Base-by-base conservation (phyloP, 805 yeast species). In the Saccharomycopsis synnaedendra region DNA sequence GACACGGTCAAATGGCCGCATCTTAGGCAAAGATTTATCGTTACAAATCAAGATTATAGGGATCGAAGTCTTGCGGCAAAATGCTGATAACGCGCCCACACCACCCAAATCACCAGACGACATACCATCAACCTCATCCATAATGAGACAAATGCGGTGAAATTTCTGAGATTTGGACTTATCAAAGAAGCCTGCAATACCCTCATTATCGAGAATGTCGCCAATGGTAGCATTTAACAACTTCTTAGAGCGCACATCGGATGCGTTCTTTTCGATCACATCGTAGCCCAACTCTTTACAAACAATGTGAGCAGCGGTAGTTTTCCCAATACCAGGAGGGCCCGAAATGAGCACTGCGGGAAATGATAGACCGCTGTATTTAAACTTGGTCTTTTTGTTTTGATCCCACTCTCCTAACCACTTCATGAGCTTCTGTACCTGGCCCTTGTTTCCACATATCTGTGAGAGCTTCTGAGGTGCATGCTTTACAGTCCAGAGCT, bases 101-200 rank as follows among this genome's bases (percentile, higher is more conserved):
- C 99, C 99, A 52, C 99, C 99, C 57, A 93, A 82, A 64, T 93
- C 99, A 54, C 99, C 99, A 60, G 94, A 88, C 39, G 96, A 86
- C 97, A 93, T 93, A 56, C 99, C 99, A 63, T 93, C 99, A 32
- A 93, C 97, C 67, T 93, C 99, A 66, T 93, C 99, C 97, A 93
- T 88, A 54, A 93, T 83, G 42, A 93, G 71, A 47, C 88, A 86
- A 56, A 90, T 80, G 51, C 75, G 80, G 4, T 37, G 32, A 45
- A 74, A 72, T 43, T 74, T 69, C 55, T 76, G 74, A 11, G 50
- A 55, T 5, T 47, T 53, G 28, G 63, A 65, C 32, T 62, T 59
- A 47, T 73, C 67, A 65, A 86, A 82, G 60, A 68, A 86, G 0
- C 96, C 95, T 46, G 78, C 76, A 10, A 93, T 81, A 0, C 97